Evolutionary conservation across 2,329 filamentous ascomycete genomes (phyloP), one percentile per base, ranked within the genome.

Genomic region (Seiridium unicorne): DNA sequence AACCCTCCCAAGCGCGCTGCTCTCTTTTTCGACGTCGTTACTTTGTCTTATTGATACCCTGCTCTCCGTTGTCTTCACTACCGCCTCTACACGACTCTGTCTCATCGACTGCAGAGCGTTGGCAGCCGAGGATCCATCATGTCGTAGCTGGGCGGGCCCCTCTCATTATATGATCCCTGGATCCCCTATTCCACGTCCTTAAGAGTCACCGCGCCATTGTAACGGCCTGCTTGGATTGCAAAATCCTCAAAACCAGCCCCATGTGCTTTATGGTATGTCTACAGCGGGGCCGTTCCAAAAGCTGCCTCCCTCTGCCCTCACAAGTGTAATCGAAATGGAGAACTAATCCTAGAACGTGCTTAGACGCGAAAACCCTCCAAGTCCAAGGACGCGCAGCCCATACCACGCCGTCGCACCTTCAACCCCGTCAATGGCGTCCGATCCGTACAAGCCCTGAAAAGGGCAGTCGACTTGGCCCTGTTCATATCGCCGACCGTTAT

Each of bases 401-500:
- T 71, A 10, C 65, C 62, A 9, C 70, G 70, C 42, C 69, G 67
- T 54, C 66, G 69, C 40, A 71, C 70, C 34, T 44, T 70, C 44
- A 70, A 69, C 51, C 59, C 68, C 47, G 64, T 63, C 32, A 62
- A 69, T 62, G 68, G 69, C 42, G 69, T 67, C 40, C 67, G 72
- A 60, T 67, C 70, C 26, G 66, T 73, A 1, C 68, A 64, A 55
- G 65, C 67, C 6, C 68, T 73, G 11, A 72, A 71, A 61, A 65
- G 72, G 35, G 72, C 72, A 31, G 67, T 72, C 44, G 67, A 70
- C 44, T 51, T 73, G 49, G 66, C 66, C 48, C 63, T 69, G 11
- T 72, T 73, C 55, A 64, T 71, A 35, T 60, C 68, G 2, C 72
- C 72, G 10, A 70, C 72, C 3, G 65, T 60, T 9, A 64, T 73